Conservation (phyloP, 1,284 basidiomycete species). For the Rhodotorula sp. region DNA sequence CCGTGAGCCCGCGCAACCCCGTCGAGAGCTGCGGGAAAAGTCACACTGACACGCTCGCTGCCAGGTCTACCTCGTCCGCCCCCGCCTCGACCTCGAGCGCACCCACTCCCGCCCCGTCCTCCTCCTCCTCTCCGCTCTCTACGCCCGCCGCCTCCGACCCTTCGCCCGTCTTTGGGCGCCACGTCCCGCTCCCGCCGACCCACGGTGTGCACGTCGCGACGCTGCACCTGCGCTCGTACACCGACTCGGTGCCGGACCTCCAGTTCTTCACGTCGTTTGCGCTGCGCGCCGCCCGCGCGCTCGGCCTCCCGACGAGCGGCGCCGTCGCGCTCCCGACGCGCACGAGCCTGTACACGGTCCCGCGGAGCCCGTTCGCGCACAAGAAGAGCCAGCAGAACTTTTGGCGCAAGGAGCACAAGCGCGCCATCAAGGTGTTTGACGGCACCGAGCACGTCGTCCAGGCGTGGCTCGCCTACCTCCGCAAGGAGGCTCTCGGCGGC, state of each 20-base stretch:
- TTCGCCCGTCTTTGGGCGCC: constrained; percentile 27
- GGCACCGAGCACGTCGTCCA: constrained; percentile 76
- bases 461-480: constrained; percentile 77
- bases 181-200: constrained; percentile 51
- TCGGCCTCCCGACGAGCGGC: constrained; percentile 77
- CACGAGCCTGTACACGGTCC: constrained; percentile 82
- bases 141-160: constrained; percentile 10
- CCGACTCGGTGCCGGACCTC: constrained; percentile 61
- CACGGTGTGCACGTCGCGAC: constrained; percentile 77
- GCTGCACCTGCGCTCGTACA: constrained; percentile 79
- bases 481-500: constrained; percentile 74
- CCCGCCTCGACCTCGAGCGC: background rate
- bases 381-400: constrained; percentile 98
- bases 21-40: background rate
- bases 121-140: constrained; percentile 7
- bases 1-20: background rate
- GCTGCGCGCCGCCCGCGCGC: constrained; percentile 74
- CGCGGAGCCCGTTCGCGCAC: constrained; percentile 81
- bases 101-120: background rate
- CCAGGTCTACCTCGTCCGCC: background rate
- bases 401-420: constrained; percentile 76
- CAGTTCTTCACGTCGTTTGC: constrained; percentile 84
- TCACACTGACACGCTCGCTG: background rate
- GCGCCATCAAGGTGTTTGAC: constrained; percentile 88
- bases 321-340: constrained; percentile 72